Percentiles rank a stretch among this genome's conserved stretches.
These are phyloP conservation scores for Panus rudis DNA, from an alignment of 768 basidiomycete species.

Conservation along the genomic window DNA sequence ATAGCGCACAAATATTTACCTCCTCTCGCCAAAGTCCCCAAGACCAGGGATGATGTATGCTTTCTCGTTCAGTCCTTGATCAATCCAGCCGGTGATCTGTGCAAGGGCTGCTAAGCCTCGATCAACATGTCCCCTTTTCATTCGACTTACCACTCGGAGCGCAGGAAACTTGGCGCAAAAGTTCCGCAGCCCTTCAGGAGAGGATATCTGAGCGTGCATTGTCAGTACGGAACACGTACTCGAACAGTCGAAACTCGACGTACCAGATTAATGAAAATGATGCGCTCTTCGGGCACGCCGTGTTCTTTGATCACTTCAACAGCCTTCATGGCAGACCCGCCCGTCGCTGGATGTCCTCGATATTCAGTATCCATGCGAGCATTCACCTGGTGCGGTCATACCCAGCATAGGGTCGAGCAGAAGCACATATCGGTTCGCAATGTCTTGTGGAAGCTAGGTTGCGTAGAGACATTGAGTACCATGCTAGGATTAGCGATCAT, in stretches of 20 bases:
- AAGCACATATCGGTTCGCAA: constrained; percentile 84
- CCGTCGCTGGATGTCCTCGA: constrained; percentile 67
- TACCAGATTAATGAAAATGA: constrained; percentile 91
- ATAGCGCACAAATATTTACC: constrained; percentile 33
- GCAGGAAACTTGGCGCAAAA: constrained; percentile 74
- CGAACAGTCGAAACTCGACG: constrained; percentile 16
- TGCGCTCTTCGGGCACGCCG: constrained; percentile 90
- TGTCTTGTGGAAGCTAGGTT: constrained; percentile 83
- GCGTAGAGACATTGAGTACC: neutral
- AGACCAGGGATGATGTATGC: constrained; percentile 89
- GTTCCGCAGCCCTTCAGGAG: constrained; percentile 80
- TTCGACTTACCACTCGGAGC: constrained; percentile 62
- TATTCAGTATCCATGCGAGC: neutral
- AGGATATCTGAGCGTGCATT: constrained; percentile 66
- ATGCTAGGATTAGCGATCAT: neutral
- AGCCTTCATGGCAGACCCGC: constrained; percentile 96
- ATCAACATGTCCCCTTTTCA: neutral
- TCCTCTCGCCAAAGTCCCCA: constrained; percentile 95
- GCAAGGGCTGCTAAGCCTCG: neutral
- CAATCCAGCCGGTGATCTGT: constrained; percentile 94
- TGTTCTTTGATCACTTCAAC: constrained; percentile 90
- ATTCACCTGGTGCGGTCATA: constrained; percentile 27
- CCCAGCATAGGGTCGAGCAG: constrained; percentile 98
- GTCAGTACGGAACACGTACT: neutral
- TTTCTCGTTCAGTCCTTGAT: constrained; percentile 85